Evolutionary conservation across 352 stramenopile species (phyloP).

Genomic region (Halophytophthora batemanensis): DNA sequence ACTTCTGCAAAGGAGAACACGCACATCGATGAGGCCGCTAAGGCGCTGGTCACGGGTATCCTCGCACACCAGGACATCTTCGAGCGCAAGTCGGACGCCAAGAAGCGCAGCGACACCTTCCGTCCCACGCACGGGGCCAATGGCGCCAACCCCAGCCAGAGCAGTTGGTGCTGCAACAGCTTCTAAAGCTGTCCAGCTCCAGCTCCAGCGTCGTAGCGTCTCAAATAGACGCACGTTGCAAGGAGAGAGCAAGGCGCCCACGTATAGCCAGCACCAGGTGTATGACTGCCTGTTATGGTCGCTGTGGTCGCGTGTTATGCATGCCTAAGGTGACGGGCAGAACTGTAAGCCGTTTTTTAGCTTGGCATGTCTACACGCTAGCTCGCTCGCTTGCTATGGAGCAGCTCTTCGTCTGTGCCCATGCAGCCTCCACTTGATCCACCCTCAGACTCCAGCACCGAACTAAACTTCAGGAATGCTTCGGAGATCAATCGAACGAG

Average conservation of each 20-base stretch:
- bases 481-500: constrained; percentile 3
- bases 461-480: not conserved
- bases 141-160: constrained; percentile 32
- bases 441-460: constrained; percentile 1
- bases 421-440: too few relatives aligned
- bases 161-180: constrained; percentile 85
- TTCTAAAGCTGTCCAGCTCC: constrained; percentile 41
- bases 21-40: constrained; percentile 88
- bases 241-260: too few relatives aligned
- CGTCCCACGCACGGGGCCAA: constrained; percentile 60
- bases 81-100: constrained; percentile 71
- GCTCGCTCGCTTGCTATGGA: constrained; percentile 1
- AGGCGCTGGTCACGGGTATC: constrained; percentile 77
- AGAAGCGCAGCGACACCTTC: constrained; percentile 72
- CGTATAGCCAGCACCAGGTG: not conserved
- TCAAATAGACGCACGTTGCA: too few relatives aligned
- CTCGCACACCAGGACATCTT: constrained; percentile 86
- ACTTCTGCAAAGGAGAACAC: constrained; percentile 93
- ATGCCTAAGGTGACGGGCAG: constrained; percentile 6
- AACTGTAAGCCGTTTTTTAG: constrained; percentile 10
- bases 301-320: constrained; percentile 17
- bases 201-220: constrained; percentile 9
- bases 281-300: constrained; percentile 12
- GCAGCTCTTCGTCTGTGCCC: constrained; percentile 3
- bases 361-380: not conserved